phyloP scores from a whole-genome alignment of 2,329 filamentous ascomycete genomes.

The Hypoxylon sp. region DNA sequence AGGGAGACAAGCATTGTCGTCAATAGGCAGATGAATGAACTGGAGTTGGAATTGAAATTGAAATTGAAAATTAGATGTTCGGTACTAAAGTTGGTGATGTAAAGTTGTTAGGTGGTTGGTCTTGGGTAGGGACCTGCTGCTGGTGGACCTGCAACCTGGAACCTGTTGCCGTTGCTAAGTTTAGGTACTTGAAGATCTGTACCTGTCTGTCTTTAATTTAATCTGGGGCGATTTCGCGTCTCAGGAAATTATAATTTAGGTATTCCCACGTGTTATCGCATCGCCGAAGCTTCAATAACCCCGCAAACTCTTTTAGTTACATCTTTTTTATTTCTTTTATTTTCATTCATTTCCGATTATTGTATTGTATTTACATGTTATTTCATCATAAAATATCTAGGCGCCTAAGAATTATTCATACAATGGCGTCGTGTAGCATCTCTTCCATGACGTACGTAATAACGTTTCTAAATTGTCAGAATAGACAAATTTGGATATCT shows the following conservation, averaged over 20 bases:
- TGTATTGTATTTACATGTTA: too few relatives aligned
- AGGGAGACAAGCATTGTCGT: conserved; percentile 89
- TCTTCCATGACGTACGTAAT: too few relatives aligned
- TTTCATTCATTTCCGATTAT: too few relatives aligned
- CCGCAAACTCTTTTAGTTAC: conserved; percentile 1
- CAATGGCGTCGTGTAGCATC: too few relatives aligned
- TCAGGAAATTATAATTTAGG: conserved; percentile 32
- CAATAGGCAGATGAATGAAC: too few relatives aligned
- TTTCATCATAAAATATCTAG: not conserved
- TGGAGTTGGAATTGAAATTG: not conserved
- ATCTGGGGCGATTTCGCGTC: conserved; percentile 29
- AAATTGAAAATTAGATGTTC: conserved; percentile 13
- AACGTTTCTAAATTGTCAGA: too few relatives aligned
- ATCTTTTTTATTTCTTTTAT: too few relatives aligned
- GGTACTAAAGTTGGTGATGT: conserved; percentile 6
- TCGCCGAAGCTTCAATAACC: conserved; percentile 8
- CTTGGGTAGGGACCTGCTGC: not conserved
- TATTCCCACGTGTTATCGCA: conserved; percentile 24
- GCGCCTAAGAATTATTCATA: too few relatives aligned
- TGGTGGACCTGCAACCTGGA: too few relatives aligned
- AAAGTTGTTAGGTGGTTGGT: conserved; percentile 6
- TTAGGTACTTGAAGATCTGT: too few relatives aligned
- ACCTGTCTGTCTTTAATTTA: conserved; percentile 13
- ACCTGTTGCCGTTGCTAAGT: too few relatives aligned
- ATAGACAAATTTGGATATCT: too few relatives aligned